These are phyloP conservation scores for Nannochloropsis oceanica DNA, from an alignment of 108 stramenopile genomes.

Conservation along the genomic window DNA sequence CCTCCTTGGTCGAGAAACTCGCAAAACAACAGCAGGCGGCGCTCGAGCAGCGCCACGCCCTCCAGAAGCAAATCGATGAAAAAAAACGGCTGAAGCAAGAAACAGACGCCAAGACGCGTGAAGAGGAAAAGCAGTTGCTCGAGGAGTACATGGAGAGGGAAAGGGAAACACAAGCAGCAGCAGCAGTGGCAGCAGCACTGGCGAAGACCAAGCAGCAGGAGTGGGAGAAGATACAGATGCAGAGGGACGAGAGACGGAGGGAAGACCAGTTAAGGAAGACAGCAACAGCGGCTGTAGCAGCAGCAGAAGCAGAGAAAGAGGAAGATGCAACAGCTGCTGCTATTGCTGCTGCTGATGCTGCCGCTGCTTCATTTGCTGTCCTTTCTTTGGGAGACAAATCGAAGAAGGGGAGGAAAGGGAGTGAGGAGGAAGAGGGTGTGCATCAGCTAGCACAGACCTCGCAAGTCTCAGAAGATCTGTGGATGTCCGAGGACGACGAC, in stretches of 20 bases:
- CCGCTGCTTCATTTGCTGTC: too few species aligned
- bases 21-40: neutral
- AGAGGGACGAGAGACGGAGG: neutral
- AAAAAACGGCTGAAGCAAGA: neutral
- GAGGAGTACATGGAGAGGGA: neutral
- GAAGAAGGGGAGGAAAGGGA: neutral
- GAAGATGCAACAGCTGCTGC: too few species aligned
- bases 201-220: neutral
- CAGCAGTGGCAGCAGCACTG: neutral
- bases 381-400: too few species aligned
- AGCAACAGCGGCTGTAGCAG: too few species aligned
- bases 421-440: neutral
- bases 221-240: neutral
- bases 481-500: neutral
- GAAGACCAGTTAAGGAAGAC: too few species aligned
- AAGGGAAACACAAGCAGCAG: neutral
- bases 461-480: too few species aligned
- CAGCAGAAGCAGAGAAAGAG: too few species aligned
- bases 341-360: too few species aligned
- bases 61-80: neutral
- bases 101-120: neutral
- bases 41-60: neutral
- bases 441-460: too few species aligned
- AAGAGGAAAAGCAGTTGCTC: neutral
- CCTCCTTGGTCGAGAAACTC: neutral